phyloP scores from a whole-genome alignment of 257 asterid genomes.

The Salvia hispanica region DNA sequence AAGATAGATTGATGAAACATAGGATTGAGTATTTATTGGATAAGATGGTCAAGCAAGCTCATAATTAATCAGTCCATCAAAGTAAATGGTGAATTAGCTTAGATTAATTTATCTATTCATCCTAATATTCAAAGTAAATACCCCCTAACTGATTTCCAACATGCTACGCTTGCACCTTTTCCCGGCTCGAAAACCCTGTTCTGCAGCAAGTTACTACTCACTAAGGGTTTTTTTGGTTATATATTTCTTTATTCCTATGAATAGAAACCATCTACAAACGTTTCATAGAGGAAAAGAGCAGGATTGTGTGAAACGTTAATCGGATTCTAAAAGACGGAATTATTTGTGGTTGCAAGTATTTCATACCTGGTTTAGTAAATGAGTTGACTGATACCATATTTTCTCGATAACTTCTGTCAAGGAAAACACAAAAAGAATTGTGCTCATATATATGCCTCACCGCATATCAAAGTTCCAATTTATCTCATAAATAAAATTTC shows the following conservation, averaged over 20 bases:
- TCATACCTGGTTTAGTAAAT: slow-evolving; percentile 11
- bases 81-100: too few species aligned
- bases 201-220: too few species aligned
- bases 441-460: not conserved
- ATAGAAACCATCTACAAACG: not conserved
- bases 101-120: too few species aligned
- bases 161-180: too few species aligned
- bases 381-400: slow-evolving; percentile 10
- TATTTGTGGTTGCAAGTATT: slow-evolving; percentile 8
- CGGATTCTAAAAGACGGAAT: not conserved
- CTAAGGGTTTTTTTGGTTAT: not conserved
- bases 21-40: too few species aligned
- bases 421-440: not conserved
- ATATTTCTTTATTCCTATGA: slow-evolving; percentile 8
- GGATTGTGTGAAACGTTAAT: not conserved
- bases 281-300: slow-evolving; percentile 3
- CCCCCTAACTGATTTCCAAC: too few species aligned
- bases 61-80: too few species aligned
- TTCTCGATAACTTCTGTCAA: slow-evolving; percentile 3
- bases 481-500: slow-evolving; percentile 26
- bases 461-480: slow-evolving; percentile 10
- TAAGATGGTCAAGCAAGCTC: too few species aligned
- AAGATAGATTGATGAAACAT: too few species aligned
- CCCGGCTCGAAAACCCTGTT: too few species aligned
- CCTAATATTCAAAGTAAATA: too few species aligned